Base-by-base conservation (phyloP, 2,329 filamentous ascomycete species). In the Xylariaceae sp. region DNA sequence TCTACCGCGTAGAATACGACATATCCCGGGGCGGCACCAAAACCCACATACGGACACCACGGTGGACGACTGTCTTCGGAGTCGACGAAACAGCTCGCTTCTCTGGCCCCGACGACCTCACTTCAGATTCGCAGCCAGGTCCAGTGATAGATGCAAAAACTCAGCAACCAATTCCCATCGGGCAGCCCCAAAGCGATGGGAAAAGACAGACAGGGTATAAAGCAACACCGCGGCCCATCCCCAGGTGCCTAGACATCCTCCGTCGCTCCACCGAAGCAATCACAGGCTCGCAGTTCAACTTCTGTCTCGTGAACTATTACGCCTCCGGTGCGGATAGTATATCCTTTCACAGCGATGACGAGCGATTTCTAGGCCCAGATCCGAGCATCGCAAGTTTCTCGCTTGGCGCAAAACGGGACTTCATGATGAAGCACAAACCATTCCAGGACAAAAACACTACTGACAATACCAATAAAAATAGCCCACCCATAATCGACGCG, bases 271-370 rank as follows among this genome's bases (percentile, higher is more conserved):
- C 86, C 1, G 86, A 92, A 66, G 74, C 76, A 5, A 79, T 81
- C 0, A 88, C 85, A 1, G 77, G 76, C n/a, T 80, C 80, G 60
- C 75, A 63, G 1, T 92, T 86, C 69, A 92, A 92, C 63, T 89
- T 91, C 64, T 87, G 84, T 52, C 75, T 92, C 1, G 86, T 92
- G 5, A 92, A 92, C 62, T 92, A 92, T 70, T 92, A 92, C 62
- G 84, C 85, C n/a, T 80, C 79, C 3, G 87, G 88, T 0, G 72
- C 81, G 6, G 87, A 92, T 65, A 89, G 85, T 57, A 92, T 92
- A 43, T 80, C 83, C 11, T 92, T 86, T 61, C 87, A 92, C 66
- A 87, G 83, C 43, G 89, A 92, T 58, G 87, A 92, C 61, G 89
- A 92, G 71, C 75, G 80, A 6, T 94, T 92, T 58, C 75, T 92